Evolutionary conservation across 2,329 filamentous ascomycete species (phyloP), one percentile per base, ranked within the genome.

Genomic region (Boeremia exigua): DNA sequence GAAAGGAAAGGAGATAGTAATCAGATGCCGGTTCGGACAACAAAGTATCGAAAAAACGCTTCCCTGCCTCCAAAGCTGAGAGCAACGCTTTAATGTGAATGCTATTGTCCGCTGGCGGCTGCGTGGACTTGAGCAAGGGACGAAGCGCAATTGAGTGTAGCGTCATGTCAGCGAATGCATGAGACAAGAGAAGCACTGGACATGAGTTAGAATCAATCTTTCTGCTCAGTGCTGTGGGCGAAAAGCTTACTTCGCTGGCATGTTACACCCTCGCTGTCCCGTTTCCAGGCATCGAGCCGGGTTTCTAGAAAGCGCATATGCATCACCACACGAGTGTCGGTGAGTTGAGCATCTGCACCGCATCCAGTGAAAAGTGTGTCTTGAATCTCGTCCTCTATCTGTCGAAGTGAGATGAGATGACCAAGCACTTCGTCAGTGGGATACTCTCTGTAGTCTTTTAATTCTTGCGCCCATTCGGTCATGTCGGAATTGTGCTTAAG

Each of bases 21-120:
- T 72, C 62, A 0, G 64, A 91, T n/a, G 89, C 92, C 4, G 86
- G 83, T 19, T 92, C 82, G 23, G 82, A 84, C 4, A 94, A 81
- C 28, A 95, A 84, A 58, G 86, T 79, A 72, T 91, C 86, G 32
- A 94, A 85, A 3, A 86, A 84, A 37, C 86, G 81, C 56, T 80
- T 80, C 2, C 88, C 86, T 67, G 94, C 91, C 72, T 88, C 89
- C 0, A 75, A 59, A 6, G 66, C 53, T 2, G 66, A 62, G 19
- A 69, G 58, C 2, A 73, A 32, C 3, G 67, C 57, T 37, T 68
- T 69, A 2, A 75, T 32, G 2, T 69, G 66, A 11, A 46, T 57
- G 2, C 59, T 48, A 43, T 62, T 58, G 12, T 34, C 44, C 3
- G 29, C 27, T 1, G 27, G 27, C 14, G 27, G 46, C 29, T 53